Evolutionary conservation across 495 filamentous ascomycete species (phyloP), one percentile per base, ranked within the genome.

Genomic region (Penicillium salamii): DNA sequence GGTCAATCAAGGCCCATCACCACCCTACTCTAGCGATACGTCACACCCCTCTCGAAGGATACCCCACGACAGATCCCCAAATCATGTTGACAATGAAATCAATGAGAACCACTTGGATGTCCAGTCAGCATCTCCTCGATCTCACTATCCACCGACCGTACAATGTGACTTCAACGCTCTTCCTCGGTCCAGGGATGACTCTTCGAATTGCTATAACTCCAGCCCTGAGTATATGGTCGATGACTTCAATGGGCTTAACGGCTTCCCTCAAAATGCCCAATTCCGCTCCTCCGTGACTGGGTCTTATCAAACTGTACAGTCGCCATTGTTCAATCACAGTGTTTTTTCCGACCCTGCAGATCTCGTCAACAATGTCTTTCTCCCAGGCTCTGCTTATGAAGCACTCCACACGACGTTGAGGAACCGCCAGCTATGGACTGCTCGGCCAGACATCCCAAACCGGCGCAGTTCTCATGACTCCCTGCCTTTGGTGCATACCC

Each of bases 351-450:
- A 62, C 32, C 58, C 57, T 18, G 50, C 52, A 3, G 55, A 65
- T 36, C 46, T 61, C 12, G 55, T 52, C 12, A 63, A 66, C 29
- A 58, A 64, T 55, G 55, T 68, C 18, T 68, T 68, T 29, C 45
- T 67, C 13, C 66, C 66, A 4, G 66, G 61, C 3, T 69, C 67
- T 2, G 64, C 64, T 1, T 69, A 67, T 20, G 63, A 67, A 37
- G 62, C 64, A 12, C 60, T 69, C 31, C 66, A 69, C 36, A 67
- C 61, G 1, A 53, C 66, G 0, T 50, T 69, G 18, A 54, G 66
- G 19, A 69, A 69, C 38, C 61, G 64, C 13, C 66, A 67, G 38
- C 53, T 69, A 4, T 63, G 64, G 60, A 67, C 64, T 12, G 66
- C 61, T 11, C 53, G 60, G 3, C 51, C 66, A 4, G 62, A 65